Evolutionary conservation across 2,329 filamentous ascomycete species (phyloP).

Genomic region (Byssochlamys sp.): DNA sequence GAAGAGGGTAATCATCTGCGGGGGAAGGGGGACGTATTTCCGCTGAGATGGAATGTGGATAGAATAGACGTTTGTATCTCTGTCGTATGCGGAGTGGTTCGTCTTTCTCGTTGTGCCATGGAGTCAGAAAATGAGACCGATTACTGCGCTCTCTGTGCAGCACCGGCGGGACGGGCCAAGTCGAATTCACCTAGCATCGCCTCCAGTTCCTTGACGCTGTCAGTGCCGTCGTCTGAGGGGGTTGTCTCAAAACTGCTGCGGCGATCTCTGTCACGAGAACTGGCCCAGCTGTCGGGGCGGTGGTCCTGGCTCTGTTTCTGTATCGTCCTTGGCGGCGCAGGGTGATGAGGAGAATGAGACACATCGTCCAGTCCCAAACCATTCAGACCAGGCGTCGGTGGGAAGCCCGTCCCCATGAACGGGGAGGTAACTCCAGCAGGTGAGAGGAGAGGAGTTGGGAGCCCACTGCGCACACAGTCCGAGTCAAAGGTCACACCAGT

Average conservation of each 20-base stretch:
- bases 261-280: not conserved
- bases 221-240: not conserved
- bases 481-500: slow-evolving; percentile 24
- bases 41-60: not conserved
- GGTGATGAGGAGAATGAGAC: not conserved
- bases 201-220: not conserved
- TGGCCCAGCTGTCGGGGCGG: not conserved
- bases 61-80: not conserved
- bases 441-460: slow-evolving; percentile 1
- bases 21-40: not conserved
- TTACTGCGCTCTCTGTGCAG: not conserved
- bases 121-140: not conserved
- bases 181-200: not conserved
- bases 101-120: not conserved
- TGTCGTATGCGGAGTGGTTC: not conserved
- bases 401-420: not conserved
- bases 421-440: not conserved
- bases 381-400: not conserved
- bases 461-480: slow-evolving; percentile 16
- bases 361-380: not conserved
- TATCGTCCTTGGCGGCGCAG: not conserved
- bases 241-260: not conserved
- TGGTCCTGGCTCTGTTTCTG: not conserved
- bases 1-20: not conserved
- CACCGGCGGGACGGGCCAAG: not conserved